Conservation (phyloP, 2,329 filamentous ascomycete species). For the Neophaeococcomyces aloes region DNA sequence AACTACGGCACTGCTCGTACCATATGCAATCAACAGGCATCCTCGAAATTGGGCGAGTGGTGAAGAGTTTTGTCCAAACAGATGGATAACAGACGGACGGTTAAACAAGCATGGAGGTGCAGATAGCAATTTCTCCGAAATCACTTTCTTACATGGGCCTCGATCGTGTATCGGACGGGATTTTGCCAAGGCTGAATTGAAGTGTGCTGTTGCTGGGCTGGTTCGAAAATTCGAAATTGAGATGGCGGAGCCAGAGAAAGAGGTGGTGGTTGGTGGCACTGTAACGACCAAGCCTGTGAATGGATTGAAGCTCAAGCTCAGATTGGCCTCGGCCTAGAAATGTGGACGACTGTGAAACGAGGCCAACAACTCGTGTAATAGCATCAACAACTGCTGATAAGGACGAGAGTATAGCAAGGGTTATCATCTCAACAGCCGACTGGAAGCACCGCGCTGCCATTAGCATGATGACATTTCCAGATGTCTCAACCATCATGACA, state of each 20-base stretch:
- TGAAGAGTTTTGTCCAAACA: slow-evolving; percentile 25
- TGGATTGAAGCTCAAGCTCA: slow-evolving; percentile 31
- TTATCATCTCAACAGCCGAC: no score
- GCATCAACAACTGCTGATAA: no score
- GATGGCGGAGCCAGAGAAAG: slow-evolving; percentile 29
- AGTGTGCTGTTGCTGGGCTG: slow-evolving; percentile 31
- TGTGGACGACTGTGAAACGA: no score
- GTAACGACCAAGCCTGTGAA: slow-evolving; percentile 32
- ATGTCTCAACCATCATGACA: no score
- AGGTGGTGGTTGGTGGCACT: slow-evolving; percentile 28
- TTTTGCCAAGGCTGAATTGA: slow-evolving; percentile 33
- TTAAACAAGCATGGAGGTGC: slow-evolving; percentile 36
- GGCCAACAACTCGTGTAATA: no score
- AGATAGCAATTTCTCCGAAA: slow-evolving; percentile 61
- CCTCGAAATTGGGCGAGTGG: slow-evolving; percentile 24
- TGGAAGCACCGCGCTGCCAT: no score
- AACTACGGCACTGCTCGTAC: slow-evolving; percentile 31
- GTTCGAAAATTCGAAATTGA: slow-evolving; percentile 28
- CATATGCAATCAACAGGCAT: slow-evolving; percentile 28
- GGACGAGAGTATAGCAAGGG: no score
- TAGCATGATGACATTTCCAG: no score
- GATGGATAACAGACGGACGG: slow-evolving; percentile 38
- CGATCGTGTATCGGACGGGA: slow-evolving; percentile 47
- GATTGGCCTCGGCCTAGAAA: no score
- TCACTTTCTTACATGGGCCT: slow-evolving; percentile 72